Percentiles rank a stretch among this genome's conserved stretches.
phyloP scores from a whole-genome alignment of 805 yeast genomes.

The Pichia californica region DNA sequence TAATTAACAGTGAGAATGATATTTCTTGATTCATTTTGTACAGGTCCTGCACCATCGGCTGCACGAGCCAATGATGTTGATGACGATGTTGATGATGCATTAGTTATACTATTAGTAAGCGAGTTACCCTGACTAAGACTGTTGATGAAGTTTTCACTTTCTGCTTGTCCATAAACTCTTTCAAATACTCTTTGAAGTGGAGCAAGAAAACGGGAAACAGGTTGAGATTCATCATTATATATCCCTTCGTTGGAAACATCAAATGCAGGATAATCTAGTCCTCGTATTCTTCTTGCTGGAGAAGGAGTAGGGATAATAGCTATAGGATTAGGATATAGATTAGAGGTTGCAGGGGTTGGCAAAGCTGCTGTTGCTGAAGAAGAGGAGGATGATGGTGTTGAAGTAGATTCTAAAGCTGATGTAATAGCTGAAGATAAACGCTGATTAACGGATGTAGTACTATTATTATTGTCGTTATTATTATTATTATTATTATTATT shows the following conservation, averaged over 20 bases:
- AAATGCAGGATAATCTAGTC: slow-evolving; percentile 32
- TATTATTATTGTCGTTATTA: neutral
- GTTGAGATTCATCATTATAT: slow-evolving; percentile 20
- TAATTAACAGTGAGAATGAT: slow-evolving; percentile 37
- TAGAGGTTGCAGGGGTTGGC: neutral
- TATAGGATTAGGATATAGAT: too few species aligned
- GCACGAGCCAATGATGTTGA: neutral
- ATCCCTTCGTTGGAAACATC: slow-evolving; percentile 31
- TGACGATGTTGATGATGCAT: too few species aligned
- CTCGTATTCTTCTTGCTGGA: slow-evolving; percentile 21
- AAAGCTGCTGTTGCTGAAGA: too few species aligned
- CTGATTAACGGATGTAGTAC: too few species aligned
- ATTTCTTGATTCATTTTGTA: slow-evolving; percentile 27
- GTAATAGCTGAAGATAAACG: too few species aligned
- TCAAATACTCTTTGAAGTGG: slow-evolving; percentile 23
- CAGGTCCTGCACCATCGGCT: neutral
- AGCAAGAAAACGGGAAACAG: slow-evolving; percentile 20
- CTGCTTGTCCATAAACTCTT: slow-evolving; percentile 1
- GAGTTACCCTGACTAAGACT: neutral
- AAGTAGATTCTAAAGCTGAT: too few species aligned
- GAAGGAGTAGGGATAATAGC: too few species aligned
- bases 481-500: neutral
- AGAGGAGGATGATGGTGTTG: too few species aligned
- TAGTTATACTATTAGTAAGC: neutral
- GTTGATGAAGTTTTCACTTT: neutral